Conservation (phyloP, 129 eudicot genomes). For the Tagetes patula region DNA sequence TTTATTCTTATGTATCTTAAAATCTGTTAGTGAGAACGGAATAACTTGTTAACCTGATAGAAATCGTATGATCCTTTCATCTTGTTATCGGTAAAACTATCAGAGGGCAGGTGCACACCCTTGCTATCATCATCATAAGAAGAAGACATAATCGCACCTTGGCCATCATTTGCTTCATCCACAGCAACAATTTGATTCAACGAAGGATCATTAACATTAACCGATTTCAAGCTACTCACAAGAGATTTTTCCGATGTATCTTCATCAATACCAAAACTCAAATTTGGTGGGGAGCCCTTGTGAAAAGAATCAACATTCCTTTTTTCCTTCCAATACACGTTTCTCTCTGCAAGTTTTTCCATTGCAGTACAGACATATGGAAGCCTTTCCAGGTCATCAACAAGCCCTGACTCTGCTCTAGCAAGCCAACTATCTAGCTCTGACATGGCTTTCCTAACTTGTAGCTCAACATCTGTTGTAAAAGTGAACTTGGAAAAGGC, state of each 20-base stretch:
- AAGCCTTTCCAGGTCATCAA: constrained; percentile 87
- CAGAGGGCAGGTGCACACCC: constrained; percentile 28
- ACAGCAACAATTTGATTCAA: constrained; percentile 43
- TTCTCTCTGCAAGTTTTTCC: constrained; percentile 75
- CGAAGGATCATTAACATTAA: constrained; percentile 31
- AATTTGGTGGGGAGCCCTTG: constrained; percentile 42
- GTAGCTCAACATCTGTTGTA: constrained; percentile 73
- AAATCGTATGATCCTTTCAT: constrained; percentile 65
- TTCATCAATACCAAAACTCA: constrained; percentile 26
- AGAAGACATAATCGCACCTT: constrained; percentile 46
- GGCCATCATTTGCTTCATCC: constrained; percentile 42
- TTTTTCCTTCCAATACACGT: constrained; percentile 67
- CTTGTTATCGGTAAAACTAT: constrained; percentile 40
- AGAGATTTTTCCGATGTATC: constrained; percentile 16
- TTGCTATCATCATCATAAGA: constrained; percentile 55
- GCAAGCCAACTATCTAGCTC: constrained; percentile 94
- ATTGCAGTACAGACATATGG: constrained; percentile 96
- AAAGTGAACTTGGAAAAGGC: constrained; percentile 84
- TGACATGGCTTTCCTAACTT: constrained; percentile 80
- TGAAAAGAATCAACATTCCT: constrained; percentile 29
- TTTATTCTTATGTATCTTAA: not conserved
- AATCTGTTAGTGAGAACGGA: not conserved
- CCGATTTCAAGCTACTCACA: constrained; percentile 23
- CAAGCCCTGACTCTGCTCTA: constrained; percentile 89
- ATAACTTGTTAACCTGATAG: constrained; percentile 60